Percentiles rank a stretch among this genome's conserved stretches.
phyloP scores from a whole-genome alignment of 257 asterid species.

The Solanum pennellii region DNA sequence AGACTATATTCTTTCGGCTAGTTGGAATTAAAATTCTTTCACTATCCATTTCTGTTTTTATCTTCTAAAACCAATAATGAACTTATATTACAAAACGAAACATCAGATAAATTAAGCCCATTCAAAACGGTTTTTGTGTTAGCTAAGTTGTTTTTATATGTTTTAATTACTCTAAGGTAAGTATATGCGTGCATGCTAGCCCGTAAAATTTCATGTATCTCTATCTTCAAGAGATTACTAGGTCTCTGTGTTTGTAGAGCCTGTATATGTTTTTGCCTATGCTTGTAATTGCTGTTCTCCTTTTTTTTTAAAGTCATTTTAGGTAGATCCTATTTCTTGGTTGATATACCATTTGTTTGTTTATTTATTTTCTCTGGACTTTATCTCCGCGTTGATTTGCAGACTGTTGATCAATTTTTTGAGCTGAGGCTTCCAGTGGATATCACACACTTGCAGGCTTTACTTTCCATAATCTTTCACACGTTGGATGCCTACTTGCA shows the following conservation, averaged over 20 bases:
- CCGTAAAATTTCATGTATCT: not conserved
- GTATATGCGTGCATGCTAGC: not conserved
- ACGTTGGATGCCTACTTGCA: constrained; percentile 76
- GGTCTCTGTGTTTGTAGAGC: not conserved
- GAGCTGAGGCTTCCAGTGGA: constrained; percentile 82
- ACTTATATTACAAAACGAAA: not conserved
- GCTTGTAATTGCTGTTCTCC: not conserved
- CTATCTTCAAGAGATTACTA: not conserved
- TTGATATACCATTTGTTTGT: not conserved
- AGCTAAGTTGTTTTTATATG: not conserved
- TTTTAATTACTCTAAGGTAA: not conserved
- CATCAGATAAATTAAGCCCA: not conserved
- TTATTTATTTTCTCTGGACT: constrained; percentile 3
- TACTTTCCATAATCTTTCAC: constrained; percentile 77
- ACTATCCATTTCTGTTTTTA: not conserved
- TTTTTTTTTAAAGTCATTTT: not conserved
- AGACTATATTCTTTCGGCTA: not conserved
- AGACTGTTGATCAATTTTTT: constrained; percentile 94
- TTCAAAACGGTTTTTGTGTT: not conserved
- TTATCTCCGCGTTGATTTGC: constrained; percentile 28
- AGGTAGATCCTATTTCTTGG: not conserved
- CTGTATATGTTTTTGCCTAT: not conserved
- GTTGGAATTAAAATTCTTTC: not conserved
- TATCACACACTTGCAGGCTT: constrained; percentile 94
- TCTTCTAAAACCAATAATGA: not conserved